Base-by-base conservation (phyloP, 768 basidiomycete species). In the Rhodocollybia butyracea region DNA sequence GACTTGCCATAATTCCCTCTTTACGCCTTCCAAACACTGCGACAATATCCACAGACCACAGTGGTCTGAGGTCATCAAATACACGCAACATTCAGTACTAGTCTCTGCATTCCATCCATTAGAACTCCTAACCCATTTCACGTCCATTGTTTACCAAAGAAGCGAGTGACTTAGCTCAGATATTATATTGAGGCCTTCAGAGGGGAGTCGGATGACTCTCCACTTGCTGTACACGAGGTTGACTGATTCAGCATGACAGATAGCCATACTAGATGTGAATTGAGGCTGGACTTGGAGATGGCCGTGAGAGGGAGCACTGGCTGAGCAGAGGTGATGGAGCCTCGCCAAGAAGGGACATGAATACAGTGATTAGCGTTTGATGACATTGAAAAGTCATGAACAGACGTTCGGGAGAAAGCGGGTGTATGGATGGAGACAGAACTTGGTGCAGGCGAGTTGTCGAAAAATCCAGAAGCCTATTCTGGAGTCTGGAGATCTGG, bases 401-500 rank as follows among this genome's bases (percentile, higher is more conserved):
- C 70, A 5, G 78, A 70, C 3, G 75, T 73, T 10, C 77, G 78
- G 3, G 70, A 65, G 22, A 74, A 67, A 11, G 79, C 74, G 29
- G 79, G 69, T 36, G 80, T 72, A 41, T 78, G 70, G 2, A 76
- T 67, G 45, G 77, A 72, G 47, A 46, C 31, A 12, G 56, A 34
- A 42, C 27, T 48, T 12, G 46, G 56, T 19, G 48, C 39, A 55
- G 72, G 73, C n/a, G 79, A 70, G 5, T 73, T 63, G 52, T 84
- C 81, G 81, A 82, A 90, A 27, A 88, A 72, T 57, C 89, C 84
- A 8, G 83, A 70, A 13, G 82, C 83, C 88, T 88, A 90, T 2
- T 73, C 63, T 1, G 88, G 87, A 5, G 84, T 74, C 51, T 74
- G 76, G 26, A 83, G 81, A 43, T 88, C 84, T 15, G 77, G 74